Evolutionary conservation across 768 basidiomycete genomes (phyloP).

Genomic region (Tylopilus subfusipes): DNA sequence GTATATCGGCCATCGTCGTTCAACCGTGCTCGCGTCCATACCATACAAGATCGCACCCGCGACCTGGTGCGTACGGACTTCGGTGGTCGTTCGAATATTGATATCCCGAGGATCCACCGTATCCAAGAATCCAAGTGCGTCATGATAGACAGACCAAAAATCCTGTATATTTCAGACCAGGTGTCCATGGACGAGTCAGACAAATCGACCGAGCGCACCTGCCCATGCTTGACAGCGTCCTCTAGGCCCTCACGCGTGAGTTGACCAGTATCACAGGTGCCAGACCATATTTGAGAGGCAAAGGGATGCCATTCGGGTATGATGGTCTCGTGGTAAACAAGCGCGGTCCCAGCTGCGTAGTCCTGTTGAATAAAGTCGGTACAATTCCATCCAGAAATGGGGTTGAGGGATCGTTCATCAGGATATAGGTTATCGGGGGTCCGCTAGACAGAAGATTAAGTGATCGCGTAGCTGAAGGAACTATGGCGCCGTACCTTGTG

Average conservation of each 20-base stretch:
- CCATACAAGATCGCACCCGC: constrained; percentile 44
- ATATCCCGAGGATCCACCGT: constrained; percentile 36
- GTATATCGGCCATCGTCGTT: constrained; percentile 36
- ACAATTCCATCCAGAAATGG: constrained; percentile 40
- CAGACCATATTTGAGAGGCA: constrained; percentile 42
- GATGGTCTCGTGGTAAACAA: constrained; percentile 38
- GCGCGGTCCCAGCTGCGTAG: constrained; percentile 36
- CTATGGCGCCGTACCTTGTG: constrained; percentile 38
- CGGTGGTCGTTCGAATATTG: constrained; percentile 43
- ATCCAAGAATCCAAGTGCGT: constrained; percentile 36
- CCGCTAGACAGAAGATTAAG: constrained; percentile 27
- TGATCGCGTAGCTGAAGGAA: not conserved
- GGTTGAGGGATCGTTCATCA: constrained; percentile 39
- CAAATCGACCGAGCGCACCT: constrained; percentile 18
- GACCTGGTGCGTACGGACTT: constrained; percentile 47
- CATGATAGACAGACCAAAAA: constrained; percentile 43
- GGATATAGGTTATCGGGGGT: constrained; percentile 51
- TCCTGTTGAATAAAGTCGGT: constrained; percentile 36
- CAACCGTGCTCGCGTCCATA: constrained; percentile 38
- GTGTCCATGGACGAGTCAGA: not conserved
- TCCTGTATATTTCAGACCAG: constrained; percentile 32
- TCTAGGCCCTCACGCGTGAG: constrained; percentile 42
- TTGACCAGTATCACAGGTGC: constrained; percentile 47
- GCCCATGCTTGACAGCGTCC: constrained; percentile 42
- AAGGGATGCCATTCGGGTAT: constrained; percentile 45